Evolutionary conservation across 164 flowering plant genomes (phyloP).

Genomic region (Stephania yunnanensis): DNA sequence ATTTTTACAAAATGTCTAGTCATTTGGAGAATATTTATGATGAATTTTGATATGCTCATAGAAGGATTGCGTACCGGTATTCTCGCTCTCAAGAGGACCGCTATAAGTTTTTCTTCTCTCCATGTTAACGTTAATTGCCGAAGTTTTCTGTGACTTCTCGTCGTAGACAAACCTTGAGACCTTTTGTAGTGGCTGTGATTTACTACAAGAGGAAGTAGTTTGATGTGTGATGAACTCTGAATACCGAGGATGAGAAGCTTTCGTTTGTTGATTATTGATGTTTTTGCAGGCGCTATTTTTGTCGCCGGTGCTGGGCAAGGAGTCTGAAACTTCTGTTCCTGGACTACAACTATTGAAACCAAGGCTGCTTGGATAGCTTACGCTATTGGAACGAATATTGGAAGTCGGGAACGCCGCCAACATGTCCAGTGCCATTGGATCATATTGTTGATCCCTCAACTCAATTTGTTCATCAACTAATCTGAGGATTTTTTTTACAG

Average conservation of each 20-base stretch:
- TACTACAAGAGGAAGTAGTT: constrained; percentile 3
- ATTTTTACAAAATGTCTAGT: neutral
- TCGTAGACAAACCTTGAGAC: constrained; percentile 3
- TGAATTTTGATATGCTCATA: neutral
- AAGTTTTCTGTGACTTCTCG: constrained; percentile 6
- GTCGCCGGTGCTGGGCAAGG: constrained; percentile 15
- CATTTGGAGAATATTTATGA: too few species aligned
- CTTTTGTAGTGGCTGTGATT: constrained; percentile 16
- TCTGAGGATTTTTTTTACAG: constrained; percentile 27
- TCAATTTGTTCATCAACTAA: constrained; percentile 5
- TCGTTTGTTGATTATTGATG: neutral
- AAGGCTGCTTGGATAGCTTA: constrained; percentile 18
- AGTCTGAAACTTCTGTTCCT: constrained; percentile 12
- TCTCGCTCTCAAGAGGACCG: constrained; percentile 7
- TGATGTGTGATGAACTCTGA: constrained; percentile 6
- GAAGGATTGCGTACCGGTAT: constrained; percentile 9
- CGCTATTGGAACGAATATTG: neutral
- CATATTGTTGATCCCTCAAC: neutral
- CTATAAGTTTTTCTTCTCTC: constrained; percentile 12
- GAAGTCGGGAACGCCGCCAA: constrained; percentile 9
- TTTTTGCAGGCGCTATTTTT: constrained; percentile 5
- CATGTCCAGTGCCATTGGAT: constrained; percentile 13
- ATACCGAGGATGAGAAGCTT: constrained; percentile 9
- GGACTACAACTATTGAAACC: constrained; percentile 18
- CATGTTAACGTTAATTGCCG: neutral